A percentile compares a stretch with the other conserved stretches of the same genome.
These are phyloP conservation scores for Aspergillus sp. DNA, from an alignment of 2,329 filamentous ascomycete species.

Conservation along the genomic window DNA sequence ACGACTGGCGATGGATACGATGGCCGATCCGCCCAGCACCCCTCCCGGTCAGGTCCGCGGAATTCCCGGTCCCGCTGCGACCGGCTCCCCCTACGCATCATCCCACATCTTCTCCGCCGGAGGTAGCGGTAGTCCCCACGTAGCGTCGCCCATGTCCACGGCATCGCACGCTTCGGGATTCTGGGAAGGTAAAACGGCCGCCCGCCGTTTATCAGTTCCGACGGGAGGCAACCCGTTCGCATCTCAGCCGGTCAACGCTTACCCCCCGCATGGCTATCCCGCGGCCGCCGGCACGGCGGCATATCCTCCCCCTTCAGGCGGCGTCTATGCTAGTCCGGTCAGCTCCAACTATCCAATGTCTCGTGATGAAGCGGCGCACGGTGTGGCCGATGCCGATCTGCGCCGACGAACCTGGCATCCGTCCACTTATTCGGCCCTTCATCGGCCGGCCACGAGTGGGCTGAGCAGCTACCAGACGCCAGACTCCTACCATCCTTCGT, in stretches of 20 bases:
- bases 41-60: slow-evolving; percentile 64
- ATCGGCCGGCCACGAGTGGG: slow-evolving; percentile 67
- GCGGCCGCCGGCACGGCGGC: slow-evolving; percentile 57
- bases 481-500: slow-evolving; percentile 58
- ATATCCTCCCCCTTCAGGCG: slow-evolving; percentile 54
- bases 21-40: slow-evolving; percentile 62
- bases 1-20: slow-evolving; percentile 56
- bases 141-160: slow-evolving; percentile 71
- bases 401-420: slow-evolving; percentile 90
- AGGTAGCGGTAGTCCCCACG: slow-evolving; percentile 71
- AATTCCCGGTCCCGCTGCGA: slow-evolving; percentile 67
- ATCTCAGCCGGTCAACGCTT: slow-evolving; percentile 56
- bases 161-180: slow-evolving; percentile 71
- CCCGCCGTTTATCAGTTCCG: slow-evolving; percentile 78
- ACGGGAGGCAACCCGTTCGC: slow-evolving; percentile 74
- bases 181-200: slow-evolving; percentile 68
- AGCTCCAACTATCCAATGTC: slow-evolving; percentile 56
- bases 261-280: slow-evolving; percentile 56
- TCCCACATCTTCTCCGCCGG: slow-evolving; percentile 77
- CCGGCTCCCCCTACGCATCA: slow-evolving; percentile 77
- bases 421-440: slow-evolving; percentile 62
- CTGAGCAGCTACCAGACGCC: slow-evolving; percentile 74
- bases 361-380: slow-evolving; percentile 34
- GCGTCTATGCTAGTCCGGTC: slow-evolving; percentile 67
- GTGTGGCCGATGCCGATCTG: slow-evolving; percentile 68